Evolutionary conservation across 805 yeast genomes (phyloP).

Genomic region (Metschnikowia bowlesiae): DNA sequence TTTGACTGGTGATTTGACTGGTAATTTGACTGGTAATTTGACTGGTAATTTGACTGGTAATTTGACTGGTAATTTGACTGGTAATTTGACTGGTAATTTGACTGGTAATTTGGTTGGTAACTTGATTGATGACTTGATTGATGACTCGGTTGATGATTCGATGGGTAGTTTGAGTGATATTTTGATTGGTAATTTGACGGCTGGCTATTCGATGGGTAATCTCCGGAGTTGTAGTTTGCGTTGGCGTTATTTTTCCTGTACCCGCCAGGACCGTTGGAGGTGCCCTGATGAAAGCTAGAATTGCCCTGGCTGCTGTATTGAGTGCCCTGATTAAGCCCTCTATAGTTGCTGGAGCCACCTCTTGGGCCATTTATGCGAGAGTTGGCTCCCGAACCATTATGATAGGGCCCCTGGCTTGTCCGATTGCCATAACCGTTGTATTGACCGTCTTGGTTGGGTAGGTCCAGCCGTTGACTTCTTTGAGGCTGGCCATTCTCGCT

Average conservation of each 20-base stretch:
- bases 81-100: neutral
- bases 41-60: neutral
- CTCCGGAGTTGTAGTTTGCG: slow-evolving; percentile 2
- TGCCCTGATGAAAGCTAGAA: neutral
- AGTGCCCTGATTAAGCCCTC: neutral
- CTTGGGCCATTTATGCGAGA: neutral
- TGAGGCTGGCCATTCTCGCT: neutral
- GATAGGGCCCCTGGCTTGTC: neutral
- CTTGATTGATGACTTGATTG: slow-evolving; percentile 3
- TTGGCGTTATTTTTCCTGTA: slow-evolving; percentile 1
- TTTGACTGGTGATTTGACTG: slow-evolving; percentile 3
- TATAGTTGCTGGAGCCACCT: neutral
- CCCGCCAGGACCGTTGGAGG: neutral
- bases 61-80: neutral
- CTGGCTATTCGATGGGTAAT: too few relatives aligned
- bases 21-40: neutral
- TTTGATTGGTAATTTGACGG: neutral
- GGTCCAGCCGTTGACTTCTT: neutral
- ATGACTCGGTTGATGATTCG: neutral
- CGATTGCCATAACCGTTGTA: neutral
- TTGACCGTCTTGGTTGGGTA: neutral
- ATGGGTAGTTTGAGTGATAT: neutral
- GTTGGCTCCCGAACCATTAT: neutral
- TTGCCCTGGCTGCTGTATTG: neutral
- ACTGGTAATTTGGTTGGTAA: neutral